Evolutionary conservation across 345 rosid genomes (phyloP), one percentile per base, ranked within the genome.

Genomic region (Litchi chinensis): DNA sequence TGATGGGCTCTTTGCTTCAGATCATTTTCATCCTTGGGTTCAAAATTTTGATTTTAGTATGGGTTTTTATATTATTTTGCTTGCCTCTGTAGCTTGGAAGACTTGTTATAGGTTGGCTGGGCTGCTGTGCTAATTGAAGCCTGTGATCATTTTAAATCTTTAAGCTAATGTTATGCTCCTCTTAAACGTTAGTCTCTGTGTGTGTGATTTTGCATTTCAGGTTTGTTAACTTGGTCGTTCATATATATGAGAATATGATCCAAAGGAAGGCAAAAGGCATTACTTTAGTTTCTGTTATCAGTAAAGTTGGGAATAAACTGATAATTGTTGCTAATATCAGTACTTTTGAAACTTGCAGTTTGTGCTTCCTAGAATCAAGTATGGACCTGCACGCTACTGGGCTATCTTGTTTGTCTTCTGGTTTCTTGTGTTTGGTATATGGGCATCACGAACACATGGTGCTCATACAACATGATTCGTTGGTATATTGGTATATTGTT

Each of bases 341-440:
- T 63, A 10, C 22, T 62, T 39, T 22, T 73, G 64, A 74, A 81
- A 76, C 75, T 76, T 82, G 92, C 98, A 95, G 99, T 81, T 92
- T 82, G 97, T 95, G 88, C 91, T 95, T 28, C 89, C 94, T n/a
- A 89, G 99, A 87, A 93, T 95, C 86, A 95, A 86, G 87, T 92
- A 93, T 22, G 99, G 99, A 74, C 99, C 99, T 56, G 99, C 98
- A 68, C 93, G 98, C 63, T 93, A 93, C 86, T 95, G 98, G 99
- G 98, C 99, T 6, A 91, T 93, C 84, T 86, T 95, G 74, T 93
- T 95, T 77, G 93, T 93, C 82, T 92, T 95, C 89, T 95, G 99
- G 98, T 95, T 95, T 91, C 96, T 95, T 57, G 97, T 95, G 75
- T 93, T 93, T 80, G 98, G 97, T 43, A 93, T 95, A 70, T 95